Evolutionary conservation across 169 alveolate species (phyloP).

Genomic region (Plasmodium gallinaceum): DNA sequence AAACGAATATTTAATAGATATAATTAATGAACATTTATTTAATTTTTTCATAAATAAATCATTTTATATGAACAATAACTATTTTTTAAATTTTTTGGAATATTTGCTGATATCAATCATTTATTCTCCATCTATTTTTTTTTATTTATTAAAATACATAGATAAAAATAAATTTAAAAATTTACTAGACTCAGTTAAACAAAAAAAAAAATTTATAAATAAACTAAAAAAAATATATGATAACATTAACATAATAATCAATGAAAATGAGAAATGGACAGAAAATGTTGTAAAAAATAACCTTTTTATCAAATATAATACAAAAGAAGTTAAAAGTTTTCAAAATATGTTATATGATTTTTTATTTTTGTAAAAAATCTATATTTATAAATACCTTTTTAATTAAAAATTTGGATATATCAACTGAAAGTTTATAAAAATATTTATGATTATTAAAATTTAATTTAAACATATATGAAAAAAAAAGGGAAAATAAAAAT

Average conservation of each 20-base stretch:
- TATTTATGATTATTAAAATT: no score
- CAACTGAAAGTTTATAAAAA: no score
- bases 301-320: neutral
- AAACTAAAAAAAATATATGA: conserved; percentile 50
- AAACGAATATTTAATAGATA: conserved; percentile 59
- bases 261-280: conserved; percentile 2
- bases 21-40: conserved; percentile 27
- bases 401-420: no score
- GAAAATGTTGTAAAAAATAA: conserved; percentile 1
- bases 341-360: conserved; percentile 63
- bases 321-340: conserved; percentile 12
- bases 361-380: conserved; percentile 42
- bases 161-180: conserved; percentile 20
- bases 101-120: conserved; percentile 19
- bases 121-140: conserved; percentile 27
- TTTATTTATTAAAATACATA: conserved; percentile 22
- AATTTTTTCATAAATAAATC: conserved; percentile 44
- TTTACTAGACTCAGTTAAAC: conserved; percentile 6
- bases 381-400: neutral
- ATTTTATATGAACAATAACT: conserved; percentile 15
- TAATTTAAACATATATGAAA: no score
- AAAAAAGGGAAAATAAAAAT: no score
- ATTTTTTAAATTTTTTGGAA: conserved; percentile 40
- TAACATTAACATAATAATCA: conserved; percentile 22
- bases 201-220: conserved; percentile 12